These are phyloP conservation scores for Citrus inodora DNA, from an alignment of 345 rosid genomes.

Conservation along the genomic window DNA sequence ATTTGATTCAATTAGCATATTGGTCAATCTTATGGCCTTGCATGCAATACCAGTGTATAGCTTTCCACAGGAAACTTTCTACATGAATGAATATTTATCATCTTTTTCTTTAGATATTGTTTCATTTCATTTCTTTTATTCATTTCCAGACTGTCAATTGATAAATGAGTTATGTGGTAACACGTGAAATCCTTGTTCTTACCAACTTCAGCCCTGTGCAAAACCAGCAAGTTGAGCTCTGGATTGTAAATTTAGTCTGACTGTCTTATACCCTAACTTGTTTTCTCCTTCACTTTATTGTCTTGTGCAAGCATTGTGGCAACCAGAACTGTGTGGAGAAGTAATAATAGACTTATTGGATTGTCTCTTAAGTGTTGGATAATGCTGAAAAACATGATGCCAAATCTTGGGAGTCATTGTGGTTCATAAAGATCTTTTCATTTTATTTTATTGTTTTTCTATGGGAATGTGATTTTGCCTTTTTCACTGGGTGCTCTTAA, in stretches of 20 bases:
- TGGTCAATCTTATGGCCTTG: not conserved
- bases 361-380: not conserved
- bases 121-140: not conserved
- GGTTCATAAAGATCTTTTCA: not conserved
- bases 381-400: not conserved
- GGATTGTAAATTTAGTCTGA: not conserved
- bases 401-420: not conserved
- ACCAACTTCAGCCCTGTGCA: not conserved
- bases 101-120: not conserved
- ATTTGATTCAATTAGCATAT: not conserved
- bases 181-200: not conserved
- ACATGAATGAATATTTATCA: not conserved
- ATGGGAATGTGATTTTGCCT: not conserved
- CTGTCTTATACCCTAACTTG: not conserved
- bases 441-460: not conserved
- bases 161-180: not conserved
- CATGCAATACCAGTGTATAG: not conserved
- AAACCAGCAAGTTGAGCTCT: not conserved
- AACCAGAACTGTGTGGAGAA: not conserved
- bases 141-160: not conserved
- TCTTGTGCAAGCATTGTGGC: not conserved
- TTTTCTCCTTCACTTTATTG: not conserved
- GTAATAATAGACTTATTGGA: not conserved
- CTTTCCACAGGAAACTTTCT: not conserved
- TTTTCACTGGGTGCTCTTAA: slow-evolving; percentile 8